Conservation (phyloP, 441 rosid species). For the Brassica hybrid region DNA sequence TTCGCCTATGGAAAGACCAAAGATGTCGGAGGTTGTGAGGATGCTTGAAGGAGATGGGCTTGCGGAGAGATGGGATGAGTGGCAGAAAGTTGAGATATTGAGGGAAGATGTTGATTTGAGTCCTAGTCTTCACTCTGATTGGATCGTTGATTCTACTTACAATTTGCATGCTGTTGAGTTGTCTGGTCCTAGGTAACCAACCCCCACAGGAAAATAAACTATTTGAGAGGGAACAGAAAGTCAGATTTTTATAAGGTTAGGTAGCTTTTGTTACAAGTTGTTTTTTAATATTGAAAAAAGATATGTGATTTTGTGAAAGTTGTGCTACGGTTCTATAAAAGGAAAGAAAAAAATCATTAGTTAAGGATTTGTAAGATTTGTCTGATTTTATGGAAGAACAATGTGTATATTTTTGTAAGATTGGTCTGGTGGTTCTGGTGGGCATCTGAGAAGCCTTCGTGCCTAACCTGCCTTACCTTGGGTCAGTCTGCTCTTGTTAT, state of each 20-base stretch:
- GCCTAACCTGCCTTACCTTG: too few relatives aligned
- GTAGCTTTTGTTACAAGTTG: constrained; percentile 11
- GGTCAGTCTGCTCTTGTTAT: too few relatives aligned
- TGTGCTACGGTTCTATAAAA: background rate
- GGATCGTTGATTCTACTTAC: constrained; percentile 84
- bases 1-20: constrained; percentile 78
- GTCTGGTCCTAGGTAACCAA: constrained; percentile 83
- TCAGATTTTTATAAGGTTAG: constrained; percentile 11
- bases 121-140: constrained; percentile 66
- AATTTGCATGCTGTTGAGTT: constrained; percentile 95
- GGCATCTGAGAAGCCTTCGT: too few relatives aligned
- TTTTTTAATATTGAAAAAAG: background rate
- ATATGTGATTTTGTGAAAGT: constrained; percentile 16
- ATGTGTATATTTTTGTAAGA: too few relatives aligned
- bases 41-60: constrained; percentile 97
- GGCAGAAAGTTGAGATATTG: constrained; percentile 61
- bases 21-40: constrained; percentile 91
- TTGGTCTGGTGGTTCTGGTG: background rate
- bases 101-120: constrained; percentile 57
- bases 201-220: background rate
- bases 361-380: background rate
- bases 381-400: background rate
- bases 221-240: background rate
- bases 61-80: constrained; percentile 93
- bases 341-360: background rate